These are phyloP conservation scores for Croton laevigatus DNA, from an alignment of 441 rosid species.

Conservation along the genomic window DNA sequence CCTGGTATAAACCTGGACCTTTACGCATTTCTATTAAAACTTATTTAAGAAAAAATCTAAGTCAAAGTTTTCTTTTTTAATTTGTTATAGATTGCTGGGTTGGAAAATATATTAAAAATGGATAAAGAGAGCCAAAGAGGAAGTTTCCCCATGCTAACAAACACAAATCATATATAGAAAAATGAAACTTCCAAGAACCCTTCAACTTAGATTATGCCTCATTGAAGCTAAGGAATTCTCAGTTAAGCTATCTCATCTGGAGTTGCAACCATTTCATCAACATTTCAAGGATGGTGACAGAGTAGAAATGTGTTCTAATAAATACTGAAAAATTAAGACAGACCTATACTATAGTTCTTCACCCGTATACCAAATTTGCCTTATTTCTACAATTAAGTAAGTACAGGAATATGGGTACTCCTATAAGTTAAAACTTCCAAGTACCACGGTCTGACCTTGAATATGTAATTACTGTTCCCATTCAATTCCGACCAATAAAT, in stretches of 20 bases:
- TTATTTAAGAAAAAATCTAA: background rate
- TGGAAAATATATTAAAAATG: constrained; percentile 27
- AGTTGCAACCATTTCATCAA: background rate
- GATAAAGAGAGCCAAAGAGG: constrained; percentile 32
- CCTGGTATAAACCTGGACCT: constrained; percentile 41
- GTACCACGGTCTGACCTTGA: background rate
- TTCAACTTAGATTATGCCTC: constrained; percentile 1
- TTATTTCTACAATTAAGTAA: background rate
- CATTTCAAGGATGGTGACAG: background rate
- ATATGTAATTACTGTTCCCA: background rate
- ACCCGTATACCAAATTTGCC: background rate
- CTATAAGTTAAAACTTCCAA: background rate
- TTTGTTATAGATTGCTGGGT: constrained; percentile 10
- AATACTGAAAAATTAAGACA: background rate
- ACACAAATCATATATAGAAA: background rate
- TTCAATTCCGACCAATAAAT: background rate
- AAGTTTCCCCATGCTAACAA: constrained; percentile 40
- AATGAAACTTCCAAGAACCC: constrained; percentile 42
- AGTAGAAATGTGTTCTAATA: background rate
- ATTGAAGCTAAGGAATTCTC: background rate
- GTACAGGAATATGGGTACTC: background rate
- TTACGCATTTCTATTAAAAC: constrained; percentile 29
- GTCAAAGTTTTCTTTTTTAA: constrained; percentile 10
- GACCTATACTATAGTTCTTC: background rate
- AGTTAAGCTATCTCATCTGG: background rate